A percentile compares a stretch with the other conserved stretches of the same genome.
These are phyloP conservation scores for Trypanosoma lewisi DNA, from an alignment of 208 protist genomes.

Conservation along the genomic window DNA sequence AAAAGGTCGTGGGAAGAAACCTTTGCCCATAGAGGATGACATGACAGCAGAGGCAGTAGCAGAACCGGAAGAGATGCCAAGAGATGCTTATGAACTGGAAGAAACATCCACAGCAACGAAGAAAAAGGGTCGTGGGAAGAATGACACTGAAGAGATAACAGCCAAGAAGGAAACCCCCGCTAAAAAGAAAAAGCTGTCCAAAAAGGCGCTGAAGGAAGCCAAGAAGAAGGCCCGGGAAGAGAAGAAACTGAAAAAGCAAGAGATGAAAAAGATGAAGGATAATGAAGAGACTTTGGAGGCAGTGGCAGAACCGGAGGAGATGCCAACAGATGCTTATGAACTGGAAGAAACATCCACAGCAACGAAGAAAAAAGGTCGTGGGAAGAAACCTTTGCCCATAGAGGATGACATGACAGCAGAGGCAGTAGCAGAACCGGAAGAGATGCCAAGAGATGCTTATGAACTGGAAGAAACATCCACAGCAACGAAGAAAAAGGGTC, in stretches of 20 bases:
- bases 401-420: not conserved
- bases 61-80: not conserved
- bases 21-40: no score
- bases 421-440: no score
- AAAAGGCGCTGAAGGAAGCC: not conserved
- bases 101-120: not conserved
- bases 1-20: no score
- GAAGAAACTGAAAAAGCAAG: slow-evolving; percentile 20
- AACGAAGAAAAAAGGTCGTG: no score
- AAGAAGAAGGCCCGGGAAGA: not conserved
- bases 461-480: not conserved
- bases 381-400: no score
- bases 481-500: not conserved
- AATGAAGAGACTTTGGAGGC: not conserved
- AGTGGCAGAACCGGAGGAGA: not conserved
- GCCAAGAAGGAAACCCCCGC: not conserved
- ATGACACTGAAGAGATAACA: not conserved
- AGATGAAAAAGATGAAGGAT: slow-evolving; percentile 4
- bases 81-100: not conserved
- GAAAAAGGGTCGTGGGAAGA: not conserved
- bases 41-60: not conserved
- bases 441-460: not conserved
- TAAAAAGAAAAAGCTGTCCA: not conserved
- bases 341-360: not conserved
- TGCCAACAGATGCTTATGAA: not conserved